Conservation (phyloP, 768 basidiomycete species). For the Mycena crocata region DNA sequence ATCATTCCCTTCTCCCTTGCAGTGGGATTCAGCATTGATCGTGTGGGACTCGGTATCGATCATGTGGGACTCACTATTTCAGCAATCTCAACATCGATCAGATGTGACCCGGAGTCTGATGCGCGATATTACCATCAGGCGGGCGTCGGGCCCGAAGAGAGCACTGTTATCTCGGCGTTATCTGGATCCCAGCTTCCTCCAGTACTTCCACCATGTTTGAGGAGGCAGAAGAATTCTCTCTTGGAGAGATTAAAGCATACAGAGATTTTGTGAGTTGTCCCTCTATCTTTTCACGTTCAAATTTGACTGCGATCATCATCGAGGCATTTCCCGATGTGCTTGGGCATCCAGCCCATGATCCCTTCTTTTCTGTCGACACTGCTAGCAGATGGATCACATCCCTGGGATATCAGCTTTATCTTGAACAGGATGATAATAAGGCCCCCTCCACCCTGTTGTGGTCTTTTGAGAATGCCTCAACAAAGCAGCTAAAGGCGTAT, state of each 20-base stretch:
- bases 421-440: neutral
- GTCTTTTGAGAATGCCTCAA: neutral
- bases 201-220: neutral
- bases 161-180: too few species aligned
- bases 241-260: neutral
- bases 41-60: too few species aligned
- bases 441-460: neutral
- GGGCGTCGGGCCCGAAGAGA: too few species aligned
- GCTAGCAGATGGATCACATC: neutral
- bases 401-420: neutral
- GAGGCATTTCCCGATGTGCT: neutral
- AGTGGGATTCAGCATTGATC: too few species aligned
- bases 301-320: too few species aligned
- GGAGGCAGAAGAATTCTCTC: neutral
- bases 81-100: too few species aligned
- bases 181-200: too few species aligned
- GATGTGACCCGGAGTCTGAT: too few species aligned
- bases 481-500: neutral
- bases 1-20: too few species aligned
- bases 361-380: slow-evolving; percentile 4
- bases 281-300: neutral
- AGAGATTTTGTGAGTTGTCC: too few species aligned
- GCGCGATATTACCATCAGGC: too few species aligned
- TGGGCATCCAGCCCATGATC: neutral
- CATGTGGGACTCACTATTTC: too few species aligned